Conservation (phyloP, 441 rosid species). For the Gossypium davidsonii region DNA sequence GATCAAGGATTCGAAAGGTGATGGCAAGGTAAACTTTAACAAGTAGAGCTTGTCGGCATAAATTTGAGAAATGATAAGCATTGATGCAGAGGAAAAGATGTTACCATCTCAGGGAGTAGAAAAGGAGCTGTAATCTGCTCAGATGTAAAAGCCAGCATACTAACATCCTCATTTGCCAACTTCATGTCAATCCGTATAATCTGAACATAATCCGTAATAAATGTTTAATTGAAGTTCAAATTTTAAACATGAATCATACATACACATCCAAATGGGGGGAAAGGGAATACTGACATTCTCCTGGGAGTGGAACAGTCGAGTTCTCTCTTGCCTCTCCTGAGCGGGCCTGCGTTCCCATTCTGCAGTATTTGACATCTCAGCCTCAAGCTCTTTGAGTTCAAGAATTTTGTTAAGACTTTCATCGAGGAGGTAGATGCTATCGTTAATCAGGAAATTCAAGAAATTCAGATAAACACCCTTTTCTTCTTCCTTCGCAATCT, state of each 20-base stretch:
- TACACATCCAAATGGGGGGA: neutral
- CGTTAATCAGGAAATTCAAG: conserved; percentile 92
- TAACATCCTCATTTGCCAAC: conserved; percentile 97
- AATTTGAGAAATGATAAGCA: conserved; percentile 2
- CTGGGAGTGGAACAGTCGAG: conserved; percentile 82
- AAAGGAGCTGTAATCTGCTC: conserved; percentile 94
- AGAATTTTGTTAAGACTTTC: conserved; percentile 98
- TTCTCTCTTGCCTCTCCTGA: conserved; percentile 97
- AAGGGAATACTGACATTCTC: conserved; percentile 63
- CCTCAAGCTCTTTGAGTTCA: conserved; percentile 89
- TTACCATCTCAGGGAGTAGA: conserved; percentile 98
- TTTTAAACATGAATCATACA: neutral
- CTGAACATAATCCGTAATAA: conserved; percentile 33
- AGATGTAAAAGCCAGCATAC: conserved; percentile 87
- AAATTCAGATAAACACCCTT: conserved; percentile 98
- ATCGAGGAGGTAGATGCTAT: conserved; percentile 95
- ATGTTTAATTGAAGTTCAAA: neutral
- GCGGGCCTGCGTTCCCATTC: conserved; percentile 94
- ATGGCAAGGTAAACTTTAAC: neutral
- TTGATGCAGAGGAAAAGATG: conserved; percentile 2
- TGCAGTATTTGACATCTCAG: conserved; percentile 85
- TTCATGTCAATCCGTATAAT: conserved; percentile 92
- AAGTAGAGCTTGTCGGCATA: neutral
- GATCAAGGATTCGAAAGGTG: conserved; percentile 5
- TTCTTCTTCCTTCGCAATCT: conserved; percentile 99